Percentiles rank a stretch among this genome's conserved stretches.
Conservation (phyloP, 352 stramenopile genomes). For the Pythium aquatile region DNA sequence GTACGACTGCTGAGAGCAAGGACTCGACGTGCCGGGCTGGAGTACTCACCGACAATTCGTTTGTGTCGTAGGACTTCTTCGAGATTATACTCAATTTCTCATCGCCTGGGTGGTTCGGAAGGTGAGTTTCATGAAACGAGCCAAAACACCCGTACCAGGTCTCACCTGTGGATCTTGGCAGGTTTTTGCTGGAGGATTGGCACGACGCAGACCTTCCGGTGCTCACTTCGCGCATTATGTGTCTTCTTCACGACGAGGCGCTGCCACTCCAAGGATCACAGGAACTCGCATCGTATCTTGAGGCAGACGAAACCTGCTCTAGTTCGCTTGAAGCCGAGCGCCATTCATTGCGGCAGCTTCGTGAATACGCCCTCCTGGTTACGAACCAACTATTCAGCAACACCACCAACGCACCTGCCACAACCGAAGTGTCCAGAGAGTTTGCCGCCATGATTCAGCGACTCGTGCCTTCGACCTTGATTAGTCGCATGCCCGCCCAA, state of each 20-base stretch:
- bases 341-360: slow-evolving; percentile 2
- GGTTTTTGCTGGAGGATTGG: slow-evolving; percentile 29
- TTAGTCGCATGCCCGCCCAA: not conserved
- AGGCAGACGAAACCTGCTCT: not conserved
- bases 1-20: slow-evolving; percentile 14
- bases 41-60: not conserved
- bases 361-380: slow-evolving; percentile 23
- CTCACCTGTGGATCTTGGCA: not conserved
- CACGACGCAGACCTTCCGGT: slow-evolving; percentile 23
- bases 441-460: slow-evolving; percentile 14
- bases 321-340: slow-evolving; percentile 6
- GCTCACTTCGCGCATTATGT: slow-evolving; percentile 9
- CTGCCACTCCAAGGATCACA: slow-evolving; percentile 20
- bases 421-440: not conserved
- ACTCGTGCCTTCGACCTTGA: not conserved
- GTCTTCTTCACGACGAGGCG: slow-evolving; percentile 23
- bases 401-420: not conserved
- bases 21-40: not conserved
- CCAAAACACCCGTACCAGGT: no score
- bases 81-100: slow-evolving; percentile 30
- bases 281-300: slow-evolving; percentile 19
- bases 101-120: slow-evolving; percentile 36
- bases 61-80: slow-evolving; percentile 31
- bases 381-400: slow-evolving; percentile 8
- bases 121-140: slow-evolving; percentile 7